Percentiles rank a stretch among this genome's conserved stretches.
Conservation (phyloP, 192 early-diverging fungal species). For the Coemansia sp. region DNA sequence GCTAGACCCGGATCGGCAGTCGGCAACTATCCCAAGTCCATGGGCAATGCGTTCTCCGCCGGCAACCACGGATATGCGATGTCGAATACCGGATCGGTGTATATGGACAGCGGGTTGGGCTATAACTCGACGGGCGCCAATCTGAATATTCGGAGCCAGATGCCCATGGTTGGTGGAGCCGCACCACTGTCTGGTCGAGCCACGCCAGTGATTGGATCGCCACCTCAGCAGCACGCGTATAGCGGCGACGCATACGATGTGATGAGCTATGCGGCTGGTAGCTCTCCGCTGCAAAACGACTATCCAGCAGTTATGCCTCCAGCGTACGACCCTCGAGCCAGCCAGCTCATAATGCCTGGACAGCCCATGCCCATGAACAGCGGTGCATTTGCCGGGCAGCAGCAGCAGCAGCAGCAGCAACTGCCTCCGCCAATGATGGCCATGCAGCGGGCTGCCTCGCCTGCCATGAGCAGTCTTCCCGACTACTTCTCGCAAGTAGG, state of each 20-base stretch:
- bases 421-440: conserved; percentile 1
- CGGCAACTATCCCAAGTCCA: conserved; percentile 42
- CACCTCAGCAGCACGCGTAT: conserved; percentile 28
- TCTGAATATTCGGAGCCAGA: conserved; percentile 26
- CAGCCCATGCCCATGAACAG: conserved; percentile 7
- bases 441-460: conserved; percentile 28
- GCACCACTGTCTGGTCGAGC: conserved; percentile 18
- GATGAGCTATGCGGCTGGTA: conserved; percentile 34
- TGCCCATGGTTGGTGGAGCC: conserved; percentile 17
- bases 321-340: conserved; percentile 46
- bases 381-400: conserved; percentile 8
- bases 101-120: conserved; percentile 42
- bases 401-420: conserved; percentile 4
- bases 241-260: conserved; percentile 41
- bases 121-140: conserved; percentile 40
- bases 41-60: conserved; percentile 26
- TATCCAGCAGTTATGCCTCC: conserved; percentile 24
- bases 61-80: conserved; percentile 17
- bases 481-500: conserved; percentile 21
- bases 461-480: conserved; percentile 23
- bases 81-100: conserved; percentile 41
- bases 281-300: conserved; percentile 30
- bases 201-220: conserved; percentile 28
- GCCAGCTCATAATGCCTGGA: conserved; percentile 20
- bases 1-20: conserved; percentile 44